Evolutionary conservation across 176 grass and related monocot genomes (phyloP).

Genomic region (Guadua angustifolia): DNA sequence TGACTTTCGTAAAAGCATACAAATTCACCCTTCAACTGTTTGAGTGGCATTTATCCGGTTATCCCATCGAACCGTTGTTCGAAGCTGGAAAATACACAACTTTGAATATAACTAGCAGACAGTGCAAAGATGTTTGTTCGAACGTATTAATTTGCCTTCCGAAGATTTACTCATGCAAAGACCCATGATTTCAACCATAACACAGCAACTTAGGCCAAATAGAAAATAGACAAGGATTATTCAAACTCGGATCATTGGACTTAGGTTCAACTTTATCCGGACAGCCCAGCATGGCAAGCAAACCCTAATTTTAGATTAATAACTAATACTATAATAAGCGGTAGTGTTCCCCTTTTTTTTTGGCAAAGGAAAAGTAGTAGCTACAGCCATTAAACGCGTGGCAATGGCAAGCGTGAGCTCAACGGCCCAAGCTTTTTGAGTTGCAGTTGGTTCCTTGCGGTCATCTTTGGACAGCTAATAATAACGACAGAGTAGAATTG

Average conservation of each 20-base stretch:
- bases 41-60: not conserved
- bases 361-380: no score
- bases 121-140: not conserved
- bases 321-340: no score
- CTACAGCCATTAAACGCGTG: no score
- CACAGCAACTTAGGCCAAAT: not conserved
- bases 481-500: not conserved
- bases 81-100: no score
- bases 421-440: not conserved
- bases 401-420: not conserved
- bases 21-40: not conserved
- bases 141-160: not conserved
- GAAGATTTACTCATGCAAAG: not conserved
- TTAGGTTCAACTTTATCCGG: slow-evolving; percentile 19
- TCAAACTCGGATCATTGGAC: not conserved
- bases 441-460: not conserved
- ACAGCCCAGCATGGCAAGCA: not conserved
- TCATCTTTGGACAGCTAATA: not conserved
- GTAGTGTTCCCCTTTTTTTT: no score
- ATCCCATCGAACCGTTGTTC: not conserved
- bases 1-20: no score
- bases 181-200: not conserved
- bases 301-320: no score
- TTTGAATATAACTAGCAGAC: no score
- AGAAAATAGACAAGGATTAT: not conserved